Evolutionary conservation across 2,329 filamentous ascomycete species (phyloP), one percentile per base, ranked within the genome.

Genomic region (Tolypocladium tropicale): DNA sequence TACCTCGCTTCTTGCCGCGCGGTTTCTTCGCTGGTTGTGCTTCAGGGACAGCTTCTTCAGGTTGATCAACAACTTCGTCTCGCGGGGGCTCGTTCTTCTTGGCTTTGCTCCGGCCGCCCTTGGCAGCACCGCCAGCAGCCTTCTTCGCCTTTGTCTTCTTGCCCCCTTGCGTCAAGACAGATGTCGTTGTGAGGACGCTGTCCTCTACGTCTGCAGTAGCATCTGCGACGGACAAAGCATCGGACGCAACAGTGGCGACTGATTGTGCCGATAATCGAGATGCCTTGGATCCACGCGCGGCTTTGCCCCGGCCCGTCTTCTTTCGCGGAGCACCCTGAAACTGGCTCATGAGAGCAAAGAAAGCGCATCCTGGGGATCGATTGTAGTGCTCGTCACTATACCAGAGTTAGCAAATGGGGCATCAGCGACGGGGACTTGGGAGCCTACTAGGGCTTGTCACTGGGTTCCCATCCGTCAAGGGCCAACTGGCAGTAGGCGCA

Each of bases 381-480:
- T 82, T 85, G 64, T 85, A 84, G 68, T 99, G 94, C 68, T 99
- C 94, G 59, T 95, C 85, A 67, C 89, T 93, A n/a, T 57, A 33
- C 50, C 18, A 48, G 50, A 21, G 61, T 73, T 57, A 71, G 66
- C 54, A 32, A 14, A 23, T 32, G n/a, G 12, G 21, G 21, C 51
- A 10, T 41, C 53, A 54, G 4, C 28, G 16, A 46, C 33, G 18
- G 36, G 25, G n/a, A 23, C 21, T 16, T 21, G 39, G 18, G 33
- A 57, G 72, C 87, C 72, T 70, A 91, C 85, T 88, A 82, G 59
- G 94, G 94, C 67, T 95, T 90, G 69, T 99, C 94, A 57, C 86
- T 85, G 1, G 88, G 86, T 67, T 97, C 94, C 94, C 95, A 99
- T 7, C 91, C 91, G 70, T 97, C 93, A 12, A 99, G 80, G 12